Base-by-base conservation (phyloP, 2,329 filamentous ascomycete genomes). In the Nemania sp. region DNA sequence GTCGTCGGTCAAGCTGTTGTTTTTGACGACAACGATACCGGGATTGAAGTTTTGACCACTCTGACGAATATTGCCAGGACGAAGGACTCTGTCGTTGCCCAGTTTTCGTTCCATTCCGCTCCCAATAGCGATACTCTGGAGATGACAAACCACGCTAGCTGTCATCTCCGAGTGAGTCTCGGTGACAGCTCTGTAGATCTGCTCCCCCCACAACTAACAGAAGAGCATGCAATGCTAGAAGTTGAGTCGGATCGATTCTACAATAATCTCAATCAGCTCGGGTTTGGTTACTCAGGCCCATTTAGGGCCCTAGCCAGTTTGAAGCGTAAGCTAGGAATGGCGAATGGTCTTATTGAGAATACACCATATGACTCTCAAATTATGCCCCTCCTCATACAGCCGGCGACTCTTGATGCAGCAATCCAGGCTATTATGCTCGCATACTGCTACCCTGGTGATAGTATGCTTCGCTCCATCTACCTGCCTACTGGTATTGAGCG, bases 21-120 rank as follows among this genome's bases (percentile, higher is more conserved):
- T 3, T 54, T 54, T 27, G 47, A 52, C 45, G 45, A 51, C 22
- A 26, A 51, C 22, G 45, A 51, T 26, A 22, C 45, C 5, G 10
- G 45, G 8, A 51, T 51, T 26, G 45, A 51, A 51, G 45, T 51
- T 26, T 22, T 51, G 22, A 51, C 22, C 22, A 51, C n/a, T 26
- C 18, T 51, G n/a, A 22, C 45, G 5, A 26, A 51, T 26, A 51
- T 51, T 11, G 18, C 45, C 3, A 51, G 45, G 45, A 26, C 45
- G 8, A 26, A 11, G 22, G 45, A 45, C 45, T 51, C 45, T 22
- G 45, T 51, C 18, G 8, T 26, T 18, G 45, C 45, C 18, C 45
- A 13, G 18, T 51, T 51, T 26, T 51, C 45, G 8, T 51, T 51
- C 13, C 45, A 51, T 26, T 51, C 45, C 22, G 45, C 45, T 6